These are phyloP conservation scores for Typha latifolia DNA, from an alignment of 176 grass and related monocot species.

Conservation along the genomic window DNA sequence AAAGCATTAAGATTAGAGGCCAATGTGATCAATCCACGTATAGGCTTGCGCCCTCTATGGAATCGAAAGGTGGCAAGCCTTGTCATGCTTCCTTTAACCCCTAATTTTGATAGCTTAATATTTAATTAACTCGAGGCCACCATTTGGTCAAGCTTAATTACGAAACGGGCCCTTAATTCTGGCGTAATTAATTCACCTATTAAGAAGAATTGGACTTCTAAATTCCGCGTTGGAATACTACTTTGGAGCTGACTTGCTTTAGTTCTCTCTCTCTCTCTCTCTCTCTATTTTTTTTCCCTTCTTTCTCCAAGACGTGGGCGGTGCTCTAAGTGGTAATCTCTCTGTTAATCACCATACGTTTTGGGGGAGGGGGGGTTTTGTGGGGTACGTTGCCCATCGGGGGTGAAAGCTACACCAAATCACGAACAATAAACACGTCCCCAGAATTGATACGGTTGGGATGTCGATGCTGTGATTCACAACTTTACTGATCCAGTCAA, in stretches of 20 bases:
- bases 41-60: conserved; percentile 12
- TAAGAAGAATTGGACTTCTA: not conserved
- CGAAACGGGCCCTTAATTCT: too few species aligned
- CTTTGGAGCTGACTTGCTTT: not conserved
- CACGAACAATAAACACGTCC: too few species aligned
- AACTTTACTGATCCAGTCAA: too few species aligned
- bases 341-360: not conserved
- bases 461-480: too few species aligned
- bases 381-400: not conserved
- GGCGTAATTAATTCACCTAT: too few species aligned
- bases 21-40: conserved; percentile 12
- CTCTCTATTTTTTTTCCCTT: too few species aligned
- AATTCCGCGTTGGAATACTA: not conserved
- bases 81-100: conserved; percentile 10
- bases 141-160: too few species aligned
- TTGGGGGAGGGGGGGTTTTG: not conserved
- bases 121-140: too few species aligned
- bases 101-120: too few species aligned
- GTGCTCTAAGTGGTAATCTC: not conserved
- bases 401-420: too few species aligned
- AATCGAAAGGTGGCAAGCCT: conserved; percentile 30
- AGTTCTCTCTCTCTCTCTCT: not conserved
- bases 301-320: not conserved
- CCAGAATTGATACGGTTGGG: too few species aligned
- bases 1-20: not conserved